Evolutionary conservation across 1,284 basidiomycete genomes (phyloP), one percentile per base, ranked within the genome.

Genomic region (Sporisorium scitamineum): DNA sequence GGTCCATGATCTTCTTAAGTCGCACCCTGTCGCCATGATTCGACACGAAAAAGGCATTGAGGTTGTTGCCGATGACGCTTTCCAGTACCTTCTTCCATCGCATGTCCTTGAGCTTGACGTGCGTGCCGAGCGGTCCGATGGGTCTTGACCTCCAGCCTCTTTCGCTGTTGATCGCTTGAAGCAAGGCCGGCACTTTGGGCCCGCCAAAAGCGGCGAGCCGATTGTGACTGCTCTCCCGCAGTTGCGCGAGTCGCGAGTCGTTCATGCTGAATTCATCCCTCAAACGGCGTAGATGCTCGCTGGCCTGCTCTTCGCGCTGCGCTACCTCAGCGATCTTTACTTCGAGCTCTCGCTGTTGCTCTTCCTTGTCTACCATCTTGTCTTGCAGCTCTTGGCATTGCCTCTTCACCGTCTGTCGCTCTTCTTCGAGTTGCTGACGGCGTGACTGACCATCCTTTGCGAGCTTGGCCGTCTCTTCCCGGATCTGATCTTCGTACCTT

Each of bases 31-130:
- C 97, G 26, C 88, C 86, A 16, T 89, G 85, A 80, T 94, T 90
- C 0, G 92, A 92, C 37, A 97, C 89, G 0, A 91, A 92, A 84
- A 93, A 99, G 1, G 90, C 89, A 31, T 88, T 90, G 86, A 99
- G 88, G 7, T 88, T 81, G 5, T 74, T 62, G 5, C 89, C 90
- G 3, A 99, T 87, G 76, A 92, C 89, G 18, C 87, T 87, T 41
- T 93, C 89, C 70, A 97, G 85, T 8, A 94, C 79, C 0, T 87
- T 86, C 0, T 90, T 90, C 90, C 93, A 99, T 32, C 84, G 87
- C 72, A 87, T 86, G 65, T 97, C 93, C 60, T 88, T 90, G 53
- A 95, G 89, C 79, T 91, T 92, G 75, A 99, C 91, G 82, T 98
- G 87, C 0, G 95, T 94, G 0, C 97, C 97, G 29, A 97, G 85